Base-by-base conservation (phyloP, 2,329 filamentous ascomycete species). In the Penicillium sp. region DNA sequence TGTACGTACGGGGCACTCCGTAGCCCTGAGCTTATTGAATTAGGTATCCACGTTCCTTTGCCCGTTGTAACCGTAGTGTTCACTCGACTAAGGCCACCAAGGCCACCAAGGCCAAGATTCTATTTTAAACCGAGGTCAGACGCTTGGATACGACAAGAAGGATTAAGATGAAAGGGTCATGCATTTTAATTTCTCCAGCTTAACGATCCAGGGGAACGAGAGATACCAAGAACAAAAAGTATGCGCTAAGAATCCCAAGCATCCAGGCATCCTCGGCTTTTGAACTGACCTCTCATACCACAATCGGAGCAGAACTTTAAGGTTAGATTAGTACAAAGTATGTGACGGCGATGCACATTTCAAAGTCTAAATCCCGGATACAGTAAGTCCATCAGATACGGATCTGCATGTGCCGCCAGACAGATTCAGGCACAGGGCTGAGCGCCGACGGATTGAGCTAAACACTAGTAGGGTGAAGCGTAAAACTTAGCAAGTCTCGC, bases 1-100 rank as follows among this genome's bases (percentile, higher is more conserved):
- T n/a, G n/a, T n/a, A n/a, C n/a, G n/a, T n/a, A n/a, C n/a, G n/a
- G n/a, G n/a, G n/a, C n/a, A n/a, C n/a, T n/a, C n/a, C n/a, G n/a
- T n/a, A n/a, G n/a, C n/a, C n/a, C n/a, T n/a, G n/a, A 44, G 34
- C 25, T 45, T 38, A 25, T 38, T 38, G 16, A 30, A 38, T 30
- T 45, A n/a, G n/a, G n/a, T n/a, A 39, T 14, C 22, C 31, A 19
- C 31, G 22, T 36, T 36, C 10, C 3, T n/a, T 28, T 25, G n/a
- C 16, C 33, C 9, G n/a, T 22, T 38, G 28, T 27, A 14, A 13
- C 33, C 22, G 16, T 44, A 14, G 10, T 36, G 29, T 38, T 44
- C 14, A 10, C 25, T 29, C 19, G 30, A 4, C n/a, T n/a, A 10
- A 19, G 2, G 30, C n/a, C 19, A n/a, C n/a, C 19, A 10, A 19